Evolutionary conservation across 768 basidiomycete species (phyloP).

Genomic region (Lactarius psammicola): DNA sequence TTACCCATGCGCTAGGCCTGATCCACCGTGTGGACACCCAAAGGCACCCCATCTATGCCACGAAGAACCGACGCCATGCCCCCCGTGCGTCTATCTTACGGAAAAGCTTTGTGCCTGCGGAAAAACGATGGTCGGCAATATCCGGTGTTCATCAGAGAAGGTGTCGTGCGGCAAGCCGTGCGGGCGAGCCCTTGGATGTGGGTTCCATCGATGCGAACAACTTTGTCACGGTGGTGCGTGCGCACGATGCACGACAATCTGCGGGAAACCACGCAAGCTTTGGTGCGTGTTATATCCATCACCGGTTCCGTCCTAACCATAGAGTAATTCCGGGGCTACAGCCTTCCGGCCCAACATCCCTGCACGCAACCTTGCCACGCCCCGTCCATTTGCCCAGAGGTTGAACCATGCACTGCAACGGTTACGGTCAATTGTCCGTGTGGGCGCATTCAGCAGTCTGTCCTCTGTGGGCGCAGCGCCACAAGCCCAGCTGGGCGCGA

Average conservation of each 20-base stretch:
- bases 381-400: constrained; percentile 79
- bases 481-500: constrained; percentile 46
- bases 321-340: constrained; percentile 31
- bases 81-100: constrained; percentile 83
- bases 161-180: constrained; percentile 85
- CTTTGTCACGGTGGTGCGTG: constrained; percentile 83
- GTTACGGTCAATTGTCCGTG: constrained; percentile 78
- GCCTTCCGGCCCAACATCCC: constrained; percentile 68
- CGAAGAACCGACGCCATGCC: constrained; percentile 65
- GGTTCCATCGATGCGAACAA: constrained; percentile 84
- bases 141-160: constrained; percentile 82
- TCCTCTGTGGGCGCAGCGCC: constrained; percentile 64
- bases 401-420: constrained; percentile 67
- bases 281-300: constrained; percentile 52
- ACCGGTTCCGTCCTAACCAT: background rate
- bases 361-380: constrained; percentile 84
- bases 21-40: constrained; percentile 80
- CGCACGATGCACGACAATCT: constrained; percentile 69
- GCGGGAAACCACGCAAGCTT: constrained; percentile 82
- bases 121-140: constrained; percentile 74
- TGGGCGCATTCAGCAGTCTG: constrained; percentile 71
- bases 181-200: constrained; percentile 77
- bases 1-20: constrained; percentile 73
- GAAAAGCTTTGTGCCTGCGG: constrained; percentile 85
- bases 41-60: constrained; percentile 80